Conservation (phyloP, 441 rosid genomes). For the Isatis lusitanica region DNA sequence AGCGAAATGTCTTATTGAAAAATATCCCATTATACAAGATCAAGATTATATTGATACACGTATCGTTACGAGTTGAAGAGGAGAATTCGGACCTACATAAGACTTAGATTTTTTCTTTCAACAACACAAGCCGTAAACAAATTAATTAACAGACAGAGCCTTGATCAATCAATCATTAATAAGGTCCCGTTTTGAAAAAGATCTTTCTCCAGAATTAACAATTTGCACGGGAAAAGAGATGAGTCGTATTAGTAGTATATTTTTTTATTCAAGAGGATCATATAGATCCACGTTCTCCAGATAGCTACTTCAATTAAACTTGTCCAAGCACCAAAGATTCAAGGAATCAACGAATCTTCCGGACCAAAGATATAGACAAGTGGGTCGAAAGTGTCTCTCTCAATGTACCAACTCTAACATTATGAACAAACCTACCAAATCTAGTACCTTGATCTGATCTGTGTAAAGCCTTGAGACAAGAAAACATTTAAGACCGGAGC, state of each 20-base stretch:
- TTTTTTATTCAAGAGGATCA: slow-evolving; percentile 21
- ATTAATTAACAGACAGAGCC: not conserved
- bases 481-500: slow-evolving; percentile 73
- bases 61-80: not conserved
- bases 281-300: slow-evolving; percentile 33
- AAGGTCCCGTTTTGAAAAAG: slow-evolving; percentile 25
- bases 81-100: slow-evolving; percentile 16
- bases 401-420: slow-evolving; percentile 17
- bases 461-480: slow-evolving; percentile 44
- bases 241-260: not conserved
- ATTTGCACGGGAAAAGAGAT: slow-evolving; percentile 20
- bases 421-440: slow-evolving; percentile 20
- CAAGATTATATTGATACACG: slow-evolving; percentile 6
- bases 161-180: slow-evolving; percentile 27
- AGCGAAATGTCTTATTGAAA: slow-evolving; percentile 5
- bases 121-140: slow-evolving; percentile 13
- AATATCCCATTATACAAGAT: not conserved
- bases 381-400: not conserved
- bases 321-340: slow-evolving; percentile 20
- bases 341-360: slow-evolving; percentile 29
- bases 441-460: slow-evolving; percentile 31
- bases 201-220: slow-evolving; percentile 25
- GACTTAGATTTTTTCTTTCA: not conserved
- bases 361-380: slow-evolving; percentile 30
- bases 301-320: slow-evolving; percentile 13